Evolutionary conservation across 2,329 filamentous ascomycete genomes (phyloP).

Genomic region (Aspergillus sp.): DNA sequence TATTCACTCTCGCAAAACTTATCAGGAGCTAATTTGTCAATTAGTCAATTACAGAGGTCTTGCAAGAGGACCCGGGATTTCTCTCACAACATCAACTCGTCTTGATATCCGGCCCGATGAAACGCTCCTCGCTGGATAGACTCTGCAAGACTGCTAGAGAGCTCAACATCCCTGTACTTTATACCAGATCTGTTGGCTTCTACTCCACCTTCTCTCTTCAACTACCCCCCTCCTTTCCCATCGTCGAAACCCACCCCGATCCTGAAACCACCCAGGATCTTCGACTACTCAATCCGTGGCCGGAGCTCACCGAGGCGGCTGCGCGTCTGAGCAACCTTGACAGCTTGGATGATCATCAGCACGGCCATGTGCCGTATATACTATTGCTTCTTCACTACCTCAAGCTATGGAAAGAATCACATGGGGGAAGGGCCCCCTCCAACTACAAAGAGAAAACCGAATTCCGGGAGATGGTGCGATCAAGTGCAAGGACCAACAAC

Average conservation of each 20-base stretch:
- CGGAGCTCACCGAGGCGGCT: slow-evolving; percentile 70
- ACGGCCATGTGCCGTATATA: slow-evolving; percentile 89
- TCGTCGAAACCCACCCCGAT: slow-evolving; percentile 94
- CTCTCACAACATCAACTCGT: slow-evolving; percentile 57
- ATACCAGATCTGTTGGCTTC: slow-evolving; percentile 87
- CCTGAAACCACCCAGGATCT: slow-evolving; percentile 81
- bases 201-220: slow-evolving; percentile 84
- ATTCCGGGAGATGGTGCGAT: slow-evolving; percentile 70
- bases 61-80: slow-evolving; percentile 37
- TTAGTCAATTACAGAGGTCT: slow-evolving; percentile 38
- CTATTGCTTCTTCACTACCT: slow-evolving; percentile 80
- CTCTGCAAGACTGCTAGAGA: slow-evolving; percentile 53
- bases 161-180: slow-evolving; percentile 70
- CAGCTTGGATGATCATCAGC: slow-evolving; percentile 70
- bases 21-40: slow-evolving; percentile 8
- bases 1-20: background rate
- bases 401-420: slow-evolving; percentile 70
- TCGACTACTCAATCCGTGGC: slow-evolving; percentile 81
- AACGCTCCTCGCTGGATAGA: slow-evolving; percentile 49
- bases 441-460: slow-evolving; percentile 82
- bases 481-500: slow-evolving; percentile 67
- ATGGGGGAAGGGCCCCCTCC: slow-evolving; percentile 67
- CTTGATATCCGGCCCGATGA: slow-evolving; percentile 60
- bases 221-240: slow-evolving; percentile 77
- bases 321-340: slow-evolving; percentile 66